Conservation (phyloP, 768 basidiomycete species). For the Serendipita vermifera region DNA sequence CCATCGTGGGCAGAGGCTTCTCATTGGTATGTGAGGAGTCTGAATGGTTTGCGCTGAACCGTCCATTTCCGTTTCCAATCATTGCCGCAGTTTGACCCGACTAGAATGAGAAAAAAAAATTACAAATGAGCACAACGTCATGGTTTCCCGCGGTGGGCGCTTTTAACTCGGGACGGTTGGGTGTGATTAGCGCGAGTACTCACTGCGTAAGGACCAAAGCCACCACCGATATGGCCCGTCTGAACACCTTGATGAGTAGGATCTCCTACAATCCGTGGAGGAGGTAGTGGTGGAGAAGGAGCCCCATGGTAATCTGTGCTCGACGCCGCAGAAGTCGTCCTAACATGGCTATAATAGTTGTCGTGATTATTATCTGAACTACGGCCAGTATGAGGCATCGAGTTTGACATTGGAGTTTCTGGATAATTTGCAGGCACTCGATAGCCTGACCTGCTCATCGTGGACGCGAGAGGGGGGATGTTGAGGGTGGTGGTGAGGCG, state of each 20-base stretch:
- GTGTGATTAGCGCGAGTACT: constrained; percentile 20
- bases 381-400: too few species aligned
- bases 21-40: constrained; percentile 2
- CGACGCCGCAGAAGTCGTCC: neutral
- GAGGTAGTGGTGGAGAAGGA: neutral
- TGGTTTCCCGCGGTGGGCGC: too few species aligned
- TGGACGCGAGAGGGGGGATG: too few species aligned
- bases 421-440: neutral
- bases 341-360: neutral
- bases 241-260: constrained; percentile 55
- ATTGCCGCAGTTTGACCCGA: too few species aligned
- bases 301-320: neutral
- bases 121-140: too few species aligned
- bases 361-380: too few species aligned
- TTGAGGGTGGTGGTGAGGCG: too few species aligned
- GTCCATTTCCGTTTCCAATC: too few species aligned
- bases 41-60: too few species aligned
- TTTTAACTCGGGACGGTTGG: too few species aligned
- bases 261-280: neutral
- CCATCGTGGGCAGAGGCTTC: constrained; percentile 2
- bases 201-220: constrained; percentile 83
- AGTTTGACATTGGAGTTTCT: neutral
- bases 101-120: too few species aligned
- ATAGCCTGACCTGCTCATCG: neutral
- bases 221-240: constrained; percentile 60